These are phyloP conservation scores for Pichia sp. DNA, from an alignment of 1,139 yeast genomes.

Conservation along the genomic window DNA sequence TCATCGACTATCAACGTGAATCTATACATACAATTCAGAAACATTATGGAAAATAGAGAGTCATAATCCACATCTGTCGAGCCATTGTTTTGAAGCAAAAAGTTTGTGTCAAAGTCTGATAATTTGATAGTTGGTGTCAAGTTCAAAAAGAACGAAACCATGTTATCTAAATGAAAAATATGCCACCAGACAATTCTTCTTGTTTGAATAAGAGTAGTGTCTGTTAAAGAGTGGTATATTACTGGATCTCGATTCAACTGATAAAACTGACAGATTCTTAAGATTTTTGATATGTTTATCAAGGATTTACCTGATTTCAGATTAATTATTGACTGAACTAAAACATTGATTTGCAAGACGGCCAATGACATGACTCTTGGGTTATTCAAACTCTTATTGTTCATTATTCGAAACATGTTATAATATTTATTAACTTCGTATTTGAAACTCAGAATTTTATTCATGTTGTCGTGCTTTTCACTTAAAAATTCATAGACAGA, in stretches of 20 bases:
- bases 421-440: conserved; percentile 17
- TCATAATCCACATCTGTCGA: conserved; percentile 15
- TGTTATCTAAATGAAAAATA: conserved; percentile 49
- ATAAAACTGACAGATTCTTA: conserved; percentile 21
- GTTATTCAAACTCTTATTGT: conserved; percentile 14
- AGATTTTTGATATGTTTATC: conserved; percentile 15
- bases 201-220: conserved; percentile 40
- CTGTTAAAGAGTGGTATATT: conserved; percentile 38
- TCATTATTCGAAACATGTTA: conserved; percentile 11
- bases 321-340: conserved; percentile 18
- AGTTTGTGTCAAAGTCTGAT: conserved; percentile 48
- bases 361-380: conserved; percentile 19
- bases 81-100: conserved; percentile 30
- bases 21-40: conserved; percentile 35
- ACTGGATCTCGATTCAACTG: conserved; percentile 53
- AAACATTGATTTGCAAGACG: conserved; percentile 17
- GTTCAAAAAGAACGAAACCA: conserved; percentile 50
- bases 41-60: conserved; percentile 35
- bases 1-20: conserved; percentile 46
- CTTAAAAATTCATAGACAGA: conserved; percentile 13
- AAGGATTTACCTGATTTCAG: conserved; percentile 19
- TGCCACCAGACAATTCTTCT: conserved; percentile 61
- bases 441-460: conserved; percentile 11
- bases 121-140: conserved; percentile 47
- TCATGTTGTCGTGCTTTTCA: conserved; percentile 6